A percentile compares a stretch with the other conserved stretches of the same genome.
These are phyloP conservation scores for Hyaloperonospora brassicae DNA, from an alignment of 352 stramenopile genomes.

Conservation along the genomic window DNA sequence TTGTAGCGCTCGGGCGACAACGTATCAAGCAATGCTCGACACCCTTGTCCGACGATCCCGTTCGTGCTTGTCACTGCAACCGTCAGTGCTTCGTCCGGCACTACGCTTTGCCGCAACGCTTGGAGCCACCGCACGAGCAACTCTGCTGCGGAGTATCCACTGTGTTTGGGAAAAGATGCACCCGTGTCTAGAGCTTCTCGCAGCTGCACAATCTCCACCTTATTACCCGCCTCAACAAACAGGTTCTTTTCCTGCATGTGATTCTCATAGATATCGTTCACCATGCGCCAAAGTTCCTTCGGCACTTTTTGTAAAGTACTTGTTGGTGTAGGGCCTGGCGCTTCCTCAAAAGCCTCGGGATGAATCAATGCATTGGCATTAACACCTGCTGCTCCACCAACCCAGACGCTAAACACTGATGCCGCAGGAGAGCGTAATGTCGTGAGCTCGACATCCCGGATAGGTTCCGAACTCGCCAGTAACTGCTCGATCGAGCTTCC, in stretches of 20 bases:
- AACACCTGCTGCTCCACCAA: conserved; percentile 25
- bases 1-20: conserved; percentile 95
- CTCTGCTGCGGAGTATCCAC: conserved; percentile 88
- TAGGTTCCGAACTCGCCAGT: conserved; percentile 82
- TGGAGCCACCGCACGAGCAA: conserved; percentile 87
- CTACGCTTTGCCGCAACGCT: conserved; percentile 85
- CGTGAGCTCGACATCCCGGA: conserved; percentile 54
- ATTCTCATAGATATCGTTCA: conserved; percentile 91
- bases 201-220: conserved; percentile 57
- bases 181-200: conserved; percentile 92
- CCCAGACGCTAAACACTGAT: conserved; percentile 41
- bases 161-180: conserved; percentile 67
- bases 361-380: conserved; percentile 20
- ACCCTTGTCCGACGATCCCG: conserved; percentile 80
- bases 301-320: conserved; percentile 77
- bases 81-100: conserved; percentile 76
- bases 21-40: conserved; percentile 49
- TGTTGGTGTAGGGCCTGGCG: conserved; percentile 19
- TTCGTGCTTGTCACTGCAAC: conserved; percentile 41
- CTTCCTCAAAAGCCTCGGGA: conserved; percentile 28
- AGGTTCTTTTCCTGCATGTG: conserved; percentile 73
- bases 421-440: conserved; percentile 17
- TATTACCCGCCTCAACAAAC: conserved; percentile 68
- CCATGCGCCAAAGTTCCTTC: conserved; percentile 96
- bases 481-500: conserved; percentile 93